phyloP scores from a whole-genome alignment of 371 early-diverging fungal genomes.

The Dinochytrium kinnereticum region DNA sequence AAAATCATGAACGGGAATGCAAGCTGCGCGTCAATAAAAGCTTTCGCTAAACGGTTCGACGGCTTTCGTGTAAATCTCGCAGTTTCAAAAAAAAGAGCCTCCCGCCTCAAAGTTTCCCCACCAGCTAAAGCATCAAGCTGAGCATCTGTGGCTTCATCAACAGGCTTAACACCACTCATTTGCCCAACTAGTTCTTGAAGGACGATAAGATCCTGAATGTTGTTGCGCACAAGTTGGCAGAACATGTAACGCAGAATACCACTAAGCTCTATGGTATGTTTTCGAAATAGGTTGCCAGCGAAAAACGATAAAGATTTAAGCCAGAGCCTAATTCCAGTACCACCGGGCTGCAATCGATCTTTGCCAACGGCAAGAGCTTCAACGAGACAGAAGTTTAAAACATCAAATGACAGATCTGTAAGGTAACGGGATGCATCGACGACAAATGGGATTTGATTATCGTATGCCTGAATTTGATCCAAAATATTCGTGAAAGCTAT shows the following conservation, averaged over 20 bases:
- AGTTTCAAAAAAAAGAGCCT: slow-evolving; percentile 53
- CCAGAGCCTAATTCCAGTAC: slow-evolving; percentile 57
- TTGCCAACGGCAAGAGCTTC: slow-evolving; percentile 67
- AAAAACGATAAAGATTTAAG: slow-evolving; percentile 69
- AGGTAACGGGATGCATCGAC: slow-evolving; percentile 89
- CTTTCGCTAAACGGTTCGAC: slow-evolving; percentile 59
- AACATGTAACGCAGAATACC: slow-evolving; percentile 71
- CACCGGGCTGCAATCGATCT: slow-evolving; percentile 62
- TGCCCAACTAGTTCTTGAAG: slow-evolving; percentile 75
- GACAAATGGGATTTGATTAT: slow-evolving; percentile 81
- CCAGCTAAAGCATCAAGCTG: slow-evolving; percentile 75
- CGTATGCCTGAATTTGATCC: slow-evolving; percentile 80
- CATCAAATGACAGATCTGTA: slow-evolving; percentile 83
- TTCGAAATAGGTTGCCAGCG: slow-evolving; percentile 71
- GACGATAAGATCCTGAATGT: slow-evolving; percentile 61
- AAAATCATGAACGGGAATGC: slow-evolving; percentile 65
- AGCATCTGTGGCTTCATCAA: slow-evolving; percentile 51
- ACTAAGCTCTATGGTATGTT: slow-evolving; percentile 68
- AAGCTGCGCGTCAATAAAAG: slow-evolving; percentile 62
- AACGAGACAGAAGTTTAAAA: slow-evolving; percentile 74
- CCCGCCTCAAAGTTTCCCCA: slow-evolving; percentile 63
- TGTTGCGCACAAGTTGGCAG: slow-evolving; percentile 62
- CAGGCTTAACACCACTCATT: slow-evolving; percentile 74
- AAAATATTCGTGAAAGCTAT: slow-evolving; percentile 78
- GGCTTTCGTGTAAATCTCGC: slow-evolving; percentile 59